Base-by-base conservation (phyloP, 2,329 filamentous ascomycete genomes). In the Septoria linicola region DNA sequence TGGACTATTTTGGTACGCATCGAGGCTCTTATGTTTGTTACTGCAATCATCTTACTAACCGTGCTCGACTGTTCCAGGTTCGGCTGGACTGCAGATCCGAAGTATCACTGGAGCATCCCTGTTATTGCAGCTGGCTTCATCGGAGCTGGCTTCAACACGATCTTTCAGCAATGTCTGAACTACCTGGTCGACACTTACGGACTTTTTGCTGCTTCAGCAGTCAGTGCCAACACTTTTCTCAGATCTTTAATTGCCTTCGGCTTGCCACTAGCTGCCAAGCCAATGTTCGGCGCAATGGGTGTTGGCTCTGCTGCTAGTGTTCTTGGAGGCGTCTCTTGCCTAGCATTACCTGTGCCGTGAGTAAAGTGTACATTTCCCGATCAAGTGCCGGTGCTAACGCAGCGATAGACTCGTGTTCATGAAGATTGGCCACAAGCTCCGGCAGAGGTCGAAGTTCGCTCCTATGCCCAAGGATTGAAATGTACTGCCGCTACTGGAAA, bases 141-240 rank as follows among this genome's bases (percentile, higher is more conserved):
- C 37, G 75, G 73, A 1, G 69, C 68, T 3, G 75, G 75, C 11
- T 73, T 77, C 64, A 70, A 75, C 54, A 64, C 72, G 8, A 73
- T 76, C 40, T 76, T 77, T 61, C 68, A 77, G 53, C 72, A 74
- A 57, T 74, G 72, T 43, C 67, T 78, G 50, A 77, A 76, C 53
- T 76, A 72, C 41, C 64, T 77, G 1, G 69, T 76, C 16, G 65
- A 68, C 41, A 60, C 56, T 3, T 68, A 65, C 25, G 48, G 53
- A 0, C 39, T 61, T 0, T 76, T 75, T 55, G 75, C 75, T n/a
- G 75, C 76, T 2, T 75, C 72, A 10, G 75, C 76, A 7, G 72
- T 77, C 21, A 72, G 74, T 8, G 75, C 74, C 21, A 77, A 79
- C 52, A 77, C 75, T 1, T 73, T 78, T 56, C 64, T 78, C 31